Evolutionary conservation across 1,284 basidiomycete genomes (phyloP), one percentile per base, ranked within the genome.

Genomic region (Athelia sp.): DNA sequence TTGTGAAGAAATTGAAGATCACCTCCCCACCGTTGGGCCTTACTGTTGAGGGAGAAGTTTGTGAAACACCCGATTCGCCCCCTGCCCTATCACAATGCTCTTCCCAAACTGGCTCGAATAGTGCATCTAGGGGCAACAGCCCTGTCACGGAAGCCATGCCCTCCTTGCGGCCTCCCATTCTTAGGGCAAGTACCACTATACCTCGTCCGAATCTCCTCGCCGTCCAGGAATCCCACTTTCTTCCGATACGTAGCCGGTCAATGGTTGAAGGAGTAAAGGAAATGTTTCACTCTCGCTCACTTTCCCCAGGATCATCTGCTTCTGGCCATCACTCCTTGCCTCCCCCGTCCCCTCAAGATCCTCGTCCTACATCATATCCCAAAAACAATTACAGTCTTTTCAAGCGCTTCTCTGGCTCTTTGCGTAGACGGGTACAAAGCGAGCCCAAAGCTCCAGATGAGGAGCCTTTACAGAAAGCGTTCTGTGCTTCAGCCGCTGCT

Each of bases 41-140:
- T 22, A 64, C 53, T 48, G 55, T 55, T 31, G 62, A 61, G 14
- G 58, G 54, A 24, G 57, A 61, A 44, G 57, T 56, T 43, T 45
- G 43, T 23, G 48, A 50, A 42, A 45, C 45, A 19, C 45, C 62
- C 4, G 71, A 71, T 40, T 71, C 73, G 6, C 71, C 78, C 24
- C 71, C 75, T 11, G 70, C 75, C 23, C 63, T 70, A 48, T 80
- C 81, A 3, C 73, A 74, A 45, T 72, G 71, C 53, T 79, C 78
- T 13, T 73, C 73, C 13, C 60, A 61, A 19, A 65, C 70, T 8
- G 68, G 69, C 6, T 73, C 66, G 19, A 62, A 66, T 44, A 65
- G 68, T 4, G 61, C 56, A 32, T 70, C 72, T 15, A 52, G 56
- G 3, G 48, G 63, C 26, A 66, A 60, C 32, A 76, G 75, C 46